These are phyloP conservation scores for Glarea lozoyensis DNA, from an alignment of 495 filamentous ascomycete species.

Conservation along the genomic window DNA sequence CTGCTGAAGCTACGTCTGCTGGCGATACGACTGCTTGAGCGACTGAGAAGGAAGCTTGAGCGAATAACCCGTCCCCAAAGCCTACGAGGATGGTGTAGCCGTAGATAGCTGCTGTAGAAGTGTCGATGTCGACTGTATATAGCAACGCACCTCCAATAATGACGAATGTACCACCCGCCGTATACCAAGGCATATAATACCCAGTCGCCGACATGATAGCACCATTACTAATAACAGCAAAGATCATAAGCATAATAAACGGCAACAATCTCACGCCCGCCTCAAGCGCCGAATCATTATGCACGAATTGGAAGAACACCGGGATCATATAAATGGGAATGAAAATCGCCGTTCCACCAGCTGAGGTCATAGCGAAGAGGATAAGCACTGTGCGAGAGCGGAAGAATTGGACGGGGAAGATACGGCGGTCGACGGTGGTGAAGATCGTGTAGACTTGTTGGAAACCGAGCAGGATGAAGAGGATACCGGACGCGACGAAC, in stretches of 20 bases:
- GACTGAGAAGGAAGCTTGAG: conserved; percentile 45
- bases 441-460: conserved; percentile 45
- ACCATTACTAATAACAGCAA: conserved; percentile 38
- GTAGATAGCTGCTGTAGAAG: conserved; percentile 36
- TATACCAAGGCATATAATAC: conserved; percentile 53
- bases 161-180: conserved; percentile 36
- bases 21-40: conserved; percentile 37
- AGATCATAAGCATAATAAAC: conserved; percentile 42
- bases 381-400: conserved; percentile 31
- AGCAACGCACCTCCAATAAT: conserved; percentile 44
- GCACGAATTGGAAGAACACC: conserved; percentile 52
- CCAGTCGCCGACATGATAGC: conserved; percentile 37
- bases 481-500: conserved; percentile 40
- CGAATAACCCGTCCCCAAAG: conserved; percentile 41
- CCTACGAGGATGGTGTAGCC: conserved; percentile 45
- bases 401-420: conserved; percentile 48
- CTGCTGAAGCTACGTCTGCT: conserved; percentile 29
- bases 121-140: conserved; percentile 34
- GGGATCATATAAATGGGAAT: conserved; percentile 41
- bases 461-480: conserved; percentile 37
- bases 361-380: conserved; percentile 31
- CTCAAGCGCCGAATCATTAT: conserved; percentile 35
- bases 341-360: conserved; percentile 27
- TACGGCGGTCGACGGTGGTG: conserved; percentile 34
- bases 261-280: conserved; percentile 51